Evolutionary conservation across 176 grass and related monocot genomes (phyloP).

Genomic region (Puccinellia tenuiflora): DNA sequence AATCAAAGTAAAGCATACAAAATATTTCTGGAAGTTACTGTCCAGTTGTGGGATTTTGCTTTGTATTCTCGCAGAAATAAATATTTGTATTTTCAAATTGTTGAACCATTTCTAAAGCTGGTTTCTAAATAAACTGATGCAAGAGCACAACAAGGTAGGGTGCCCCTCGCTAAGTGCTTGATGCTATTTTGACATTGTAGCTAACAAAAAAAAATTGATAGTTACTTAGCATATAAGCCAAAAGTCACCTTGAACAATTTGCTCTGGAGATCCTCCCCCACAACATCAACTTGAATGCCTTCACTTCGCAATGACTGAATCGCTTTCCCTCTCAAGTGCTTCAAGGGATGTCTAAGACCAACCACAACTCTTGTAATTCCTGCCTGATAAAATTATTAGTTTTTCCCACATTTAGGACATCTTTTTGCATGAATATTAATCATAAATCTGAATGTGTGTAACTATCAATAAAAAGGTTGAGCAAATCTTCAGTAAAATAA

Average conservation of each 20-base stretch:
- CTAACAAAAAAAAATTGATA: not conserved
- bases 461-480: not conserved
- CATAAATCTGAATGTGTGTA: not conserved
- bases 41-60: not conserved
- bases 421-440: not conserved
- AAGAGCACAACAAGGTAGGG: not conserved
- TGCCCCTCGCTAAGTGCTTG: not conserved
- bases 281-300: slow-evolving; percentile 79
- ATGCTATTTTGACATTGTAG: not conserved
- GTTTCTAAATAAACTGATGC: not conserved
- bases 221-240: not conserved
- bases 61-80: not conserved
- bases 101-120: not conserved
- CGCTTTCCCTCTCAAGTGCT: slow-evolving; percentile 80
- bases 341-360: slow-evolving; percentile 76
- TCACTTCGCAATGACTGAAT: slow-evolving; percentile 73
- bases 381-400: slow-evolving; percentile 64
- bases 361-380: slow-evolving; percentile 84
- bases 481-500: too few relatives aligned
- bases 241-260: slow-evolving; percentile 60
- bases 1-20: slow-evolving; percentile 9
- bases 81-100: not conserved
- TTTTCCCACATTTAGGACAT: not conserved
- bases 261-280: slow-evolving; percentile 76
- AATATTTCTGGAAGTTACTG: not conserved